phyloP scores from a whole-genome alignment of 2,329 filamentous ascomycete species.

The Onygena corvina region DNA sequence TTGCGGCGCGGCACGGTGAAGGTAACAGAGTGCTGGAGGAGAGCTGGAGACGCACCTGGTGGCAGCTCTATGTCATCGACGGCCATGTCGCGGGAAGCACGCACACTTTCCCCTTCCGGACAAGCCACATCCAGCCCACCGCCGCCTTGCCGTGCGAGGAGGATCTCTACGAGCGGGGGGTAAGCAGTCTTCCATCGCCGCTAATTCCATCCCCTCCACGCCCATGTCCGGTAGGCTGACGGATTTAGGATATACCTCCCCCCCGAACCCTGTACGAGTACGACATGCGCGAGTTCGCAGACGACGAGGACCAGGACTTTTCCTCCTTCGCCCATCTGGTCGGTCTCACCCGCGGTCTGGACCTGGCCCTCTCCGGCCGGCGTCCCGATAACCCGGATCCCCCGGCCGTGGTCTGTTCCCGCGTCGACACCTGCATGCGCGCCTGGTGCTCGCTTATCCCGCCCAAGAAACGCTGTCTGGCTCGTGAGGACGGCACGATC shows the following conservation, averaged over 20 bases:
- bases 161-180: constrained; percentile 20
- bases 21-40: constrained; percentile 27
- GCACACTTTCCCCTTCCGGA: constrained; percentile 18
- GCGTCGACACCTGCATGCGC: constrained; percentile 26
- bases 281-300: constrained; percentile 24
- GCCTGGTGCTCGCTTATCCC: constrained; percentile 32
- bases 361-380: constrained; percentile 18
- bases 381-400: constrained; percentile 13
- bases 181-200: too few species aligned
- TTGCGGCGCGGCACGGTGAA: constrained; percentile 42
- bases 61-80: constrained; percentile 52
- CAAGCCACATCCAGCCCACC: constrained; percentile 17
- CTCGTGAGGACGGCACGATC: constrained; percentile 44
- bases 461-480: constrained; percentile 22
- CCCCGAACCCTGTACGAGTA: constrained; percentile 25
- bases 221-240: neutral
- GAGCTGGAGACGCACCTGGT: constrained; percentile 39
- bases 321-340: constrained; percentile 29
- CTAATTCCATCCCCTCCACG: neutral
- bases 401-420: constrained; percentile 19
- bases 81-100: constrained; percentile 59
- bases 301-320: constrained; percentile 17
- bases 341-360: constrained; percentile 20
- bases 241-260: constrained; percentile 19
- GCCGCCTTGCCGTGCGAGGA: constrained; percentile 27